phyloP scores from a whole-genome alignment of 768 basidiomycete species.

The Xerocomus potaroensis region DNA sequence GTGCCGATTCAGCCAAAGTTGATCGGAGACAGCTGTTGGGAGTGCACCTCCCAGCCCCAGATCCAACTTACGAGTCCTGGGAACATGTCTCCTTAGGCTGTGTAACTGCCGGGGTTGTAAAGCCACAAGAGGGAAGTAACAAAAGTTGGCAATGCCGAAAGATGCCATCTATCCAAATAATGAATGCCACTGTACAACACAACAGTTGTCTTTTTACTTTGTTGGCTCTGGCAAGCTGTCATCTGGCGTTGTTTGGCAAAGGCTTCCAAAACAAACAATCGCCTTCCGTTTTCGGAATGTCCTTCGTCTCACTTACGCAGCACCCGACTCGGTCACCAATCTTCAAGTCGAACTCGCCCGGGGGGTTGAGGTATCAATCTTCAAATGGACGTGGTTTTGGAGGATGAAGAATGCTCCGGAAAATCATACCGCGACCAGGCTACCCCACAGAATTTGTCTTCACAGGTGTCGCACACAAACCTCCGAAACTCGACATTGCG shows the following conservation, averaged over 20 bases:
- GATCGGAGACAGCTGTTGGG: no score
- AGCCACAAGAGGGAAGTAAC: no score
- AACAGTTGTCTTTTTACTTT: no score
- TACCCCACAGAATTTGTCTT: conserved; percentile 14
- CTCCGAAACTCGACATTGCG: conserved; percentile 12
- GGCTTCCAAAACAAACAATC: conserved; percentile 18
- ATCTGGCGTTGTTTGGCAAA: conserved; percentile 7
- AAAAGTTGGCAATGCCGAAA: no score
- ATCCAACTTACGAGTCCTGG: no score
- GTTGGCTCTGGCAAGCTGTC: no score
- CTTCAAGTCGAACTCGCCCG: background rate
- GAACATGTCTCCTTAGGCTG: no score
- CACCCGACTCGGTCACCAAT: background rate
- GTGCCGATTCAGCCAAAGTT: no score
- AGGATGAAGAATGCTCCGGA: conserved; percentile 6
- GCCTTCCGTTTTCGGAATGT: conserved; percentile 6
- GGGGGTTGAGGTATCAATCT: background rate
- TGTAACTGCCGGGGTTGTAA: no score
- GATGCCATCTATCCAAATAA: no score
- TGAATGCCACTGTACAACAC: no score
- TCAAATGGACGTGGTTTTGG: conserved; percentile 17
- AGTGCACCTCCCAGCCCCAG: no score
- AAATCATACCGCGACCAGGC: conserved; percentile 7
- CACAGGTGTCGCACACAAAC: conserved; percentile 2
- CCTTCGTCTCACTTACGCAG: background rate